Conservation (phyloP, 495 filamentous ascomycete species). For the Podospora anserina region DNA sequence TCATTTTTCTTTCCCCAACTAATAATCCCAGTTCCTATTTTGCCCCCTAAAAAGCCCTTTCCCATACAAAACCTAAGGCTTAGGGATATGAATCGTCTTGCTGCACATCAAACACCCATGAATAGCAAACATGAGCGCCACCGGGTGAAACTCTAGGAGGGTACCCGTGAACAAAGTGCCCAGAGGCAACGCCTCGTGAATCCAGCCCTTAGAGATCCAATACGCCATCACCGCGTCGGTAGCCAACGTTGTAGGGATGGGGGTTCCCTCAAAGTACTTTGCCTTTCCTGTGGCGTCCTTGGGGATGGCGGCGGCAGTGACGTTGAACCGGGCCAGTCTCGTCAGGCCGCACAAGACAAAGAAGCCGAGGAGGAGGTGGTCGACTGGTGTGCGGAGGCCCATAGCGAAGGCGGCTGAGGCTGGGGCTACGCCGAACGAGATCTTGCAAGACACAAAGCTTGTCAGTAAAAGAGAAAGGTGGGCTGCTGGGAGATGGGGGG, state of each 20-base stretch:
- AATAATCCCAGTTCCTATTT: not conserved
- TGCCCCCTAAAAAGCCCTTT: no score
- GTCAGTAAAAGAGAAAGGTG: not conserved
- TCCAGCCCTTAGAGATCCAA: slow-evolving; percentile 79
- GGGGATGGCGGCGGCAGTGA: slow-evolving; percentile 80
- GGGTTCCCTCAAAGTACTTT: slow-evolving; percentile 93
- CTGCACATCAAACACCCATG: slow-evolving; percentile 92
- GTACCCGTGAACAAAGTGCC: slow-evolving; percentile 65
- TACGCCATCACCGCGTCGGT: slow-evolving; percentile 84
- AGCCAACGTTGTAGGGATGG: slow-evolving; percentile 82
- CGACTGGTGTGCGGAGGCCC: slow-evolving; percentile 79
- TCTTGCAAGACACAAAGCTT: slow-evolving; percentile 46
- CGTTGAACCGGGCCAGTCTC: slow-evolving; percentile 93
- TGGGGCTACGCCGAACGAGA: slow-evolving; percentile 92
- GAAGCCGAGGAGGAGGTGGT: slow-evolving; percentile 79
- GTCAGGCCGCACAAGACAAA: slow-evolving; percentile 96
- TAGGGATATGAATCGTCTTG: slow-evolving; percentile 93
- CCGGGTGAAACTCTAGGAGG: slow-evolving; percentile 79
- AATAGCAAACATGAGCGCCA: slow-evolving; percentile 73
- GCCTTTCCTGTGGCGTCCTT: slow-evolving; percentile 90
- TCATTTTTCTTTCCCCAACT: not conserved
- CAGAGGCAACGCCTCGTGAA: slow-evolving; percentile 69
- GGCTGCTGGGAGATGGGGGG: not conserved
- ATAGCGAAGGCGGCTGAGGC: slow-evolving; percentile 84
- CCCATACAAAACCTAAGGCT: slow-evolving; percentile 55